These are phyloP conservation scores for Sporobolomyces pararoseus DNA, from an alignment of 768 basidiomycete species.

Conservation along the genomic window DNA sequence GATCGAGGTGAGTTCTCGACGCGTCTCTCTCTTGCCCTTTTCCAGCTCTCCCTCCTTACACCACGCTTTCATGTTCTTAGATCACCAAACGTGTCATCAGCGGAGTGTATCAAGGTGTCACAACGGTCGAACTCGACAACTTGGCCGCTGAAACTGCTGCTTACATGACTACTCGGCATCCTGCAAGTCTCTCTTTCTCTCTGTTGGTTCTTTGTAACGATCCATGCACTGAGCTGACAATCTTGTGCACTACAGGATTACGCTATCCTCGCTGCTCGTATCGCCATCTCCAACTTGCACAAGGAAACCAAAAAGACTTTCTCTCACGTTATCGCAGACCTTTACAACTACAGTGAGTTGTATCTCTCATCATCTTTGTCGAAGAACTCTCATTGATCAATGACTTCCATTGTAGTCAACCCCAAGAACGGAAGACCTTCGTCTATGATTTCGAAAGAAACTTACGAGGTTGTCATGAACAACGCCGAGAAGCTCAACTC, in stretches of 20 bases:
- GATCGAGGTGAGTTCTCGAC: constrained; percentile 58
- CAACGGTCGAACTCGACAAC: constrained; percentile 86
- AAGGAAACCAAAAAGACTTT: constrained; percentile 99
- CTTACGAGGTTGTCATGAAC: constrained; percentile 72
- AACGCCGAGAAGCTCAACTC: constrained; percentile 81
- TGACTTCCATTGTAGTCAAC: constrained; percentile 64
- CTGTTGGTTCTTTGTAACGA: not conserved
- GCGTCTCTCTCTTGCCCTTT: constrained; percentile 12
- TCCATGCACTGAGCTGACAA: not conserved
- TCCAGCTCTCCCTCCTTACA: not conserved
- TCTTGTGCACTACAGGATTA: constrained; percentile 81
- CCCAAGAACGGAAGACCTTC: constrained; percentile 85
- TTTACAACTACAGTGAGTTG: constrained; percentile 77
- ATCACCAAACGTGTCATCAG: constrained; percentile 62
- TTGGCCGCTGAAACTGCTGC: constrained; percentile 67
- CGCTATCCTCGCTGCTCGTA: constrained; percentile 94
- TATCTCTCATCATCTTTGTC: not conserved
- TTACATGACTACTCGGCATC: constrained; percentile 71
- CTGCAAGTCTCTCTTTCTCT: constrained; percentile 20
- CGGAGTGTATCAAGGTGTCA: constrained; percentile 92
- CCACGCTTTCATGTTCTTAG: not conserved
- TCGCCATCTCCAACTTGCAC: constrained; percentile 97
- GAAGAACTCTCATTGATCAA: no score
- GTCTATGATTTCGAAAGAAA: constrained; percentile 86
- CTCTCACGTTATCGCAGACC: constrained; percentile 81